A percentile compares a stretch with the other conserved stretches of the same genome.
phyloP scores from a whole-genome alignment of 2,329 filamentous ascomycete species.

The Phaeosphaeria sp. region DNA sequence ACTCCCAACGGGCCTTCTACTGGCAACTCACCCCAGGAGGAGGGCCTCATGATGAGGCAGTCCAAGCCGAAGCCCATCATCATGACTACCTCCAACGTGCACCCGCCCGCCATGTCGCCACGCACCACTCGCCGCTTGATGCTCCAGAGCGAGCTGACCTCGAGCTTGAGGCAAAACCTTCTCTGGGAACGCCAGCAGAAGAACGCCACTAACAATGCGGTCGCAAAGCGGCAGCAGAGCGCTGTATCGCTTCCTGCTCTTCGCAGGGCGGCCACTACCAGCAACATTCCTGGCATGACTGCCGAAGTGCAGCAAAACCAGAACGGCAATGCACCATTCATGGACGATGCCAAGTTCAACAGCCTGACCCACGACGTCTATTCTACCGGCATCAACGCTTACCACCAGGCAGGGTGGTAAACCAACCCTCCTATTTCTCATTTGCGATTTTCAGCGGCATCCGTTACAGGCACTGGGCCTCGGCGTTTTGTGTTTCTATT shows the following conservation, averaged over 20 bases:
- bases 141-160: constrained; percentile 92
- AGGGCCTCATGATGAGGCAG: constrained; percentile 65
- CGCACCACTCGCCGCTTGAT: constrained; percentile 93
- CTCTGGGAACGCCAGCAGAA: constrained; percentile 96
- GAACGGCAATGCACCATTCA: constrained; percentile 62
- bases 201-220: constrained; percentile 84
- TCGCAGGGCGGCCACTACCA: constrained; percentile 59
- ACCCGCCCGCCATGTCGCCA: constrained; percentile 83
- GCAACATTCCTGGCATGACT: constrained; percentile 88
- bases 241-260: constrained; percentile 40
- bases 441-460: constrained; percentile 47
- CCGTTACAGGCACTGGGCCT: constrained; percentile 40
- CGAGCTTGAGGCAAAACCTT: constrained; percentile 88
- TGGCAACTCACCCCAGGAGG: constrained; percentile 62
- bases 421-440: constrained; percentile 18
- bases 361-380: constrained; percentile 1
- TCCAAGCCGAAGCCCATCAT: constrained; percentile 83
- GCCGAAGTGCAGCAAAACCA: constrained; percentile 58
- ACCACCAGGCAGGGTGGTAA: constrained; percentile 87
- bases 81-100: constrained; percentile 70
- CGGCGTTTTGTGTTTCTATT: constrained; percentile 37
- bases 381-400: constrained; percentile 70
- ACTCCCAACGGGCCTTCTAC: constrained; percentile 73
- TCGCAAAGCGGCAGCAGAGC: constrained; percentile 87
- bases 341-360: constrained; percentile 56